Evolutionary conservation across 768 basidiomycete species (phyloP).

Genomic region (Leccinum fibrillosum): DNA sequence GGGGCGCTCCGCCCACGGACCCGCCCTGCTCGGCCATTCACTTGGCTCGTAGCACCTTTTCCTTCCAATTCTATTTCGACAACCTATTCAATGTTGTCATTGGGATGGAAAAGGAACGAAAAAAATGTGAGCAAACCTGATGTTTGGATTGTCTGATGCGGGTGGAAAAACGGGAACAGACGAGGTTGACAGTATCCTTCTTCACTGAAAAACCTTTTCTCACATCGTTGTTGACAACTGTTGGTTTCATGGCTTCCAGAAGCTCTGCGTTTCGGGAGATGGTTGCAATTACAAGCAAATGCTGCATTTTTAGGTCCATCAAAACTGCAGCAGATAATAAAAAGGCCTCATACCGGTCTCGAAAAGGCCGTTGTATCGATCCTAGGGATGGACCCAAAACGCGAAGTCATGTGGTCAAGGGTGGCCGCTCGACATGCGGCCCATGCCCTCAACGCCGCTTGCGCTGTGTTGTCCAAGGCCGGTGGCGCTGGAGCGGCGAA

Average conservation of each 20-base stretch:
- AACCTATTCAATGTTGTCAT: constrained; percentile 7
- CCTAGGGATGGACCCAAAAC: constrained; percentile 15
- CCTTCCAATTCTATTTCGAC: constrained; percentile 18
- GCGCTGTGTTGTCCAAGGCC: constrained; percentile 13
- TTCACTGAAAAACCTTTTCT: constrained; percentile 22
- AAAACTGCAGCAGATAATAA: neutral
- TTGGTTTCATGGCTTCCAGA: constrained; percentile 48
- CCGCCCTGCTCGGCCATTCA: constrained; percentile 17
- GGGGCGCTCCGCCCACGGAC: constrained; percentile 37
- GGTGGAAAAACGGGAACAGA: constrained; percentile 42
- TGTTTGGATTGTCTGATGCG: constrained; percentile 35
- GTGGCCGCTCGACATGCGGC: constrained; percentile 37
- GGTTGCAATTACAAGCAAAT: constrained; percentile 44
- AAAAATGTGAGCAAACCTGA: constrained; percentile 35
- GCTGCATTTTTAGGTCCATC: constrained; percentile 24
- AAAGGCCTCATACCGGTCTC: constrained; percentile 23
- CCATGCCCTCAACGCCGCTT: constrained; percentile 45
- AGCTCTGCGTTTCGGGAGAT: constrained; percentile 43
- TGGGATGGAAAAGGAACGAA: no score
- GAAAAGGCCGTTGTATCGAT: constrained; percentile 28
- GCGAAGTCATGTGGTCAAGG: constrained; percentile 16
- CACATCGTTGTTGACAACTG: constrained; percentile 41
- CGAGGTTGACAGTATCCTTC: constrained; percentile 32
- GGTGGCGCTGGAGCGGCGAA: constrained; percentile 11
- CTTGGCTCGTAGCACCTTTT: neutral